phyloP scores from a whole-genome alignment of 1,284 basidiomycete genomes.

The Neonothopanus nambi region DNA sequence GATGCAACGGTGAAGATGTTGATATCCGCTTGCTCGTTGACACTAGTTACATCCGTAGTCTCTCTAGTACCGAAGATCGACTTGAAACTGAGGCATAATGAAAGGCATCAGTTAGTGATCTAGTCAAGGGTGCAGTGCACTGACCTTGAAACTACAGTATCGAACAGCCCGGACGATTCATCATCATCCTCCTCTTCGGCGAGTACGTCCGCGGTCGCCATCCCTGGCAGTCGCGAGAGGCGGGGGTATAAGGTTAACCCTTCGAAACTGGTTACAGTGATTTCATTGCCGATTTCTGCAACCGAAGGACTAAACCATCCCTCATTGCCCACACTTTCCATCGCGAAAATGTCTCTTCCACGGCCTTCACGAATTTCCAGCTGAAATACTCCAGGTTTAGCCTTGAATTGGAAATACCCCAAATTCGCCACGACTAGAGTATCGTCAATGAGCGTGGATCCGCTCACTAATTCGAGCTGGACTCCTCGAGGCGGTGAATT shows the following conservation, averaged over 20 bases:
- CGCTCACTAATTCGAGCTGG: slow-evolving; percentile 74
- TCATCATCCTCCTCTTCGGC: slow-evolving; percentile 41
- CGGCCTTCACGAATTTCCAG: slow-evolving; percentile 83
- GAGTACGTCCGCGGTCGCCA: slow-evolving; percentile 82
- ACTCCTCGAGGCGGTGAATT: slow-evolving; percentile 77
- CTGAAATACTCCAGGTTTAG: slow-evolving; percentile 84
- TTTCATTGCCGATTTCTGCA: slow-evolving; percentile 62
- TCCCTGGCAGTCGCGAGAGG: slow-evolving; percentile 70
- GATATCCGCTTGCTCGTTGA: slow-evolving; percentile 76
- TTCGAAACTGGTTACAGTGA: slow-evolving; percentile 85
- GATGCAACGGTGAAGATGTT: slow-evolving; percentile 99
- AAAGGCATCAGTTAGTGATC: slow-evolving; percentile 3
- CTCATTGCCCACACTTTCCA: slow-evolving; percentile 82
- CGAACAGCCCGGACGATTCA: slow-evolving; percentile 38
- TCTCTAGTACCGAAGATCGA: slow-evolving; percentile 50
- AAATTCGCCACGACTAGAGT: slow-evolving; percentile 92
- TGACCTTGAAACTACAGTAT: slow-evolving; percentile 51
- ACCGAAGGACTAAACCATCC: slow-evolving; percentile 81
- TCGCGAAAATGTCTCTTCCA: slow-evolving; percentile 77
- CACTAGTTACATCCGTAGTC: slow-evolving; percentile 21
- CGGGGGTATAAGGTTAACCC: slow-evolving; percentile 88
- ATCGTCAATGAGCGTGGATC: slow-evolving; percentile 64
- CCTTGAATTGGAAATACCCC: slow-evolving; percentile 96
- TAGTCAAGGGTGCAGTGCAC: slow-evolving; percentile 17
- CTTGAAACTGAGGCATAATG: slow-evolving; percentile 42